Evolutionary conservation across 768 basidiomycete species (phyloP).

Genomic region (Trametes meyenii): DNA sequence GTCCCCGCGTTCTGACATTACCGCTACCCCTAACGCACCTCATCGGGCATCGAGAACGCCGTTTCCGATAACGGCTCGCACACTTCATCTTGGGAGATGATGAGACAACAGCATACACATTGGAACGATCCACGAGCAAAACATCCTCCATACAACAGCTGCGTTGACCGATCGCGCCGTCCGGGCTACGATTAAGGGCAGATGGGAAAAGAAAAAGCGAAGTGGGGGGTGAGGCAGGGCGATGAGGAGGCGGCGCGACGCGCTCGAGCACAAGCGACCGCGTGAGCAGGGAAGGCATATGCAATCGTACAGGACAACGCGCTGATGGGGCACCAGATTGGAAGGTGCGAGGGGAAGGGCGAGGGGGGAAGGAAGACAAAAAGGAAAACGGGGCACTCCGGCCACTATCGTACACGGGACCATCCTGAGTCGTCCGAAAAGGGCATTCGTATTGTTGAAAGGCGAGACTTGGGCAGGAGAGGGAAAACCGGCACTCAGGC

Average conservation of each 20-base stretch:
- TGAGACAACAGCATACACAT: constrained; percentile 19
- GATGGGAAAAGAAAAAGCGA: background rate
- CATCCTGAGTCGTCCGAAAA: constrained; percentile 10
- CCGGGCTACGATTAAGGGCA: constrained; percentile 5
- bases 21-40: background rate
- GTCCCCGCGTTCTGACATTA: background rate
- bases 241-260: background rate
- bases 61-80: background rate
- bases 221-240: background rate
- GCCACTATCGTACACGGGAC: constrained; percentile 26
- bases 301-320: constrained; percentile 15
- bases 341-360: background rate
- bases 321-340: background rate
- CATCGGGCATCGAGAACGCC: background rate
- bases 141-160: constrained; percentile 7
- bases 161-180: background rate
- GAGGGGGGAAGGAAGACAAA: background rate
- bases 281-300: constrained; percentile 13
- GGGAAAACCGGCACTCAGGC: constrained; percentile 2
- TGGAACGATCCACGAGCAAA: constrained; percentile 21
- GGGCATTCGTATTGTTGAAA: constrained; percentile 7
- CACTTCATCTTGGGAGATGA: constrained; percentile 1
- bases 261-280: constrained; percentile 4
- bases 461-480: background rate
- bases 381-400: constrained; percentile 5